These are phyloP conservation scores for Leccinum subfulvum DNA, from an alignment of 1,284 basidiomycete species.

Conservation along the genomic window DNA sequence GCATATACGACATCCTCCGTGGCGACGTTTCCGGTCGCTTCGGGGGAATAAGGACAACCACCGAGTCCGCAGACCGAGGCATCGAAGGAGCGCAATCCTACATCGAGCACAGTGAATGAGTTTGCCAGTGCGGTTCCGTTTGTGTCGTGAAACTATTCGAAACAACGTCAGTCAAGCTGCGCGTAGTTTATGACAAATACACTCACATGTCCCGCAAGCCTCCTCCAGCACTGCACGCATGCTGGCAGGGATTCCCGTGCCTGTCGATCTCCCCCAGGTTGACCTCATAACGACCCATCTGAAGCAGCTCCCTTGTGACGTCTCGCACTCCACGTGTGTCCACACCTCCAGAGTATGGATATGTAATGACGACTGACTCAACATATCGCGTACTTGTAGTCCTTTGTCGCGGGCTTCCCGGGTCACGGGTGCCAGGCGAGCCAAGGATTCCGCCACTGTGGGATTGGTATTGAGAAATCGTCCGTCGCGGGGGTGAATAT, in stretches of 20 bases:
- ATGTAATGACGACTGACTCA: constrained; percentile 73
- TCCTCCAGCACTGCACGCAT: constrained; percentile 70
- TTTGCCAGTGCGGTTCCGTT: constrained; percentile 28
- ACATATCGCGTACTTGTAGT: constrained; percentile 84
- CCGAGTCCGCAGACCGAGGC: too few species aligned
- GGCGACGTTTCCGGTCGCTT: too few species aligned
- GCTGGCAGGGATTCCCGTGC: constrained; percentile 60
- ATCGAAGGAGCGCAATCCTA: too few species aligned
- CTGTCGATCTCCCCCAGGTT: constrained; percentile 89
- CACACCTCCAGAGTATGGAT: constrained; percentile 84
- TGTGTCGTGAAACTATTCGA: constrained; percentile 85
- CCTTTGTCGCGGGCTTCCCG: constrained; percentile 36
- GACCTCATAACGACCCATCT: constrained; percentile 72
- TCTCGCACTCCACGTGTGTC: constrained; percentile 66
- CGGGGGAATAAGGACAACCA: too few species aligned
- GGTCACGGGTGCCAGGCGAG: constrained; percentile 63
- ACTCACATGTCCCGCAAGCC: constrained; percentile 76
- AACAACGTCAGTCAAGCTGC: not conserved
- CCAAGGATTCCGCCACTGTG: constrained; percentile 71
- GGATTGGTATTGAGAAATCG: constrained; percentile 88
- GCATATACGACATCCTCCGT: too few species aligned
- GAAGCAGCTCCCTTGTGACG: constrained; percentile 68
- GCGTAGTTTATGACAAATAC: not conserved
- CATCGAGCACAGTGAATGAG: too few species aligned
- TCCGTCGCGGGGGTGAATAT: constrained; percentile 59